Evolutionary conservation across 768 basidiomycete genomes (phyloP), one percentile per base, ranked within the genome.

Genomic region (Agaricus bisporus): DNA sequence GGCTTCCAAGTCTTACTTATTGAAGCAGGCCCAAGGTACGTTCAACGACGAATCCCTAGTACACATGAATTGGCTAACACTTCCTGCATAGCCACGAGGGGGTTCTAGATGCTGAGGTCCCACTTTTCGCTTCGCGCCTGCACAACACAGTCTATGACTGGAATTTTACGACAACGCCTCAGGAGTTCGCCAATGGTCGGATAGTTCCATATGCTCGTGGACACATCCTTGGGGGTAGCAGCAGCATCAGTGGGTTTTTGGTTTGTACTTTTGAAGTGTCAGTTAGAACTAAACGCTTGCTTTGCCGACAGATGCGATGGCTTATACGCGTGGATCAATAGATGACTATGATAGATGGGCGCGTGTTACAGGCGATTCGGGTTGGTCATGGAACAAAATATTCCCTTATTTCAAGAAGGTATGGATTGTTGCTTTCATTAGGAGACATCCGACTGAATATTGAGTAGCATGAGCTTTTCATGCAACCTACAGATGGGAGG

Each of bases 381-480:
- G 69, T 3, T 73, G 71, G 71, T 60, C 66, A 17, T 73, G 70
- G 70, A 41, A 62, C 4, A 58, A 56, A 1, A 57, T 73, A 18
- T 56, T 63, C 11, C 63, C 62, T 1, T 72, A 66, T 39, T 61
- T 69, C 41, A 55, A 55, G 18, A 69, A 66, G 64, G 69, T 68
- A 47, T 2, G 26, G n/a, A 11, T 38, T 26, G 26, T 3, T 26
- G 3, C 14, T 5, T 7, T 25, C 18, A 10, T 22, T 20, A 12
- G 7, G 25, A 3, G 48, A 15, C 4, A 5, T 14, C 10, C 25
- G 2, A 17, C n/a, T 20, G 15, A 42, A 41, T 8, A 32, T 17
- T 17, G 18, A 26, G 32, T 41, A 76, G 74, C 68, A 67, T 57
- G 75, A 78, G 57, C 64, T 59, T 42, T 71, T 64, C 56, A 58